These are phyloP conservation scores for Amylostereum chailletii DNA, from an alignment of 1,284 basidiomycete species.

Conservation along the genomic window DNA sequence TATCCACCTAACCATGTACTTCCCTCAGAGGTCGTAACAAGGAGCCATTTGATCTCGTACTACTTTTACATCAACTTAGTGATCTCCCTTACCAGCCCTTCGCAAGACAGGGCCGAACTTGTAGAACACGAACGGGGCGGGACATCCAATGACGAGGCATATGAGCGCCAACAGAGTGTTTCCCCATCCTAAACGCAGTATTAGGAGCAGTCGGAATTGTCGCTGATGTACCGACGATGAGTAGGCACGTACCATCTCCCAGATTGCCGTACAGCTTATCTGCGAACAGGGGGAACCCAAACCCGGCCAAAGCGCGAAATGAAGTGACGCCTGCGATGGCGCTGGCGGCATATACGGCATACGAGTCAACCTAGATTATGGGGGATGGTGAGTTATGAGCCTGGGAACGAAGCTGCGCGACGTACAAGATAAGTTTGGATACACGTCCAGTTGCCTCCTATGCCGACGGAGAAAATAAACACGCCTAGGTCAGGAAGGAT, in stretches of 20 bases:
- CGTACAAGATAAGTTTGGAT: neutral
- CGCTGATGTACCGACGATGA: neutral
- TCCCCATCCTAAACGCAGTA: slow-evolving; percentile 20
- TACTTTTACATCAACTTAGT: no score
- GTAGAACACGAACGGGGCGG: slow-evolving; percentile 25
- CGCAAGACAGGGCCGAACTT: slow-evolving; percentile 19
- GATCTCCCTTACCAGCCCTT: neutral
- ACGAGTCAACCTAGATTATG: neutral
- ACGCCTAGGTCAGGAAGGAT: slow-evolving; percentile 9
- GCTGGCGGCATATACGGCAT: neutral
- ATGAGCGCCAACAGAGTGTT: slow-evolving; percentile 23
- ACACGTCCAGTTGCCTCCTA: neutral
- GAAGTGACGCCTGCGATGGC: neutral
- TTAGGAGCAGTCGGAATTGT: neutral
- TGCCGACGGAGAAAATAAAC: slow-evolving; percentile 8
- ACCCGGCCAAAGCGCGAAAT: slow-evolving; percentile 3
- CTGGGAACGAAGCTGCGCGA: neutral
- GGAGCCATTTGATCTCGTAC: no score
- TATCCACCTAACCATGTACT: no score
- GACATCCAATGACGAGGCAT: slow-evolving; percentile 23
- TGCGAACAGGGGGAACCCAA: neutral
- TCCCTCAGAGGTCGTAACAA: no score
- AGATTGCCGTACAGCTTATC: neutral
- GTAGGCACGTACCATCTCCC: neutral
- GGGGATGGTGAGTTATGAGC: neutral